Conservation (phyloP, 2,329 filamentous ascomycete genomes). For the Fusarium subtropicale region DNA sequence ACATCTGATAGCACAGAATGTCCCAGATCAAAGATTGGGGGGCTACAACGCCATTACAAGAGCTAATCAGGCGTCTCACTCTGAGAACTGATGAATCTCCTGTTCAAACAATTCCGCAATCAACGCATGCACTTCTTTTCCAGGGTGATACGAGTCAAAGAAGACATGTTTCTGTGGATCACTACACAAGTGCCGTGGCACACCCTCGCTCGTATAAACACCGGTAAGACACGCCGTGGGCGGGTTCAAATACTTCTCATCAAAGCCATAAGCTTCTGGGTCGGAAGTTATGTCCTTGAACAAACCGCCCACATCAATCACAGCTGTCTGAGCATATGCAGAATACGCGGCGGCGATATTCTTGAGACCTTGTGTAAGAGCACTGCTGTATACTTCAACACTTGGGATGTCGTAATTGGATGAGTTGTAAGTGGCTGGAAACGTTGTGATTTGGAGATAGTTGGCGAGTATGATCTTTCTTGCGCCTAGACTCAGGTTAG, state of each 20-base stretch:
- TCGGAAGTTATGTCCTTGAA: constrained; percentile 2
- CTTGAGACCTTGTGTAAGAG: constrained; percentile 4
- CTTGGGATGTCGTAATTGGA: constrained; percentile 15
- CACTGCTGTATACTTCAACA: background rate
- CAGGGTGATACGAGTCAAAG: constrained; percentile 31
- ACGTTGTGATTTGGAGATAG: constrained; percentile 13
- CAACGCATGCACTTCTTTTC: constrained; percentile 22
- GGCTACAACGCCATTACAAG: too few relatives aligned
- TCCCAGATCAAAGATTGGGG: background rate
- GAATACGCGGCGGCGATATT: constrained; percentile 23
- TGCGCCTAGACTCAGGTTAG: background rate
- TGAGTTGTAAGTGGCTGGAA: constrained; percentile 28
- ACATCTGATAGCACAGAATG: background rate
- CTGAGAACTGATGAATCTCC: background rate
- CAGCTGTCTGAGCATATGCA: background rate
- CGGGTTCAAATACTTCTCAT: constrained; percentile 21
- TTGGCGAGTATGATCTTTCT: constrained; percentile 23
- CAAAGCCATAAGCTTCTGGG: constrained; percentile 10
- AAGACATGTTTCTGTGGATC: constrained; percentile 28
- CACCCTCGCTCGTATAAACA: constrained; percentile 20
- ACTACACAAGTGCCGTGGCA: constrained; percentile 25
- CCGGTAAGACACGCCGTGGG: constrained; percentile 28
- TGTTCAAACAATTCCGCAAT: constrained; percentile 18
- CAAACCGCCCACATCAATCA: constrained; percentile 8
- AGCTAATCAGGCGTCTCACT: background rate